Conservation (phyloP, 768 basidiomycete species). For the Mycena sanguinolenta region DNA sequence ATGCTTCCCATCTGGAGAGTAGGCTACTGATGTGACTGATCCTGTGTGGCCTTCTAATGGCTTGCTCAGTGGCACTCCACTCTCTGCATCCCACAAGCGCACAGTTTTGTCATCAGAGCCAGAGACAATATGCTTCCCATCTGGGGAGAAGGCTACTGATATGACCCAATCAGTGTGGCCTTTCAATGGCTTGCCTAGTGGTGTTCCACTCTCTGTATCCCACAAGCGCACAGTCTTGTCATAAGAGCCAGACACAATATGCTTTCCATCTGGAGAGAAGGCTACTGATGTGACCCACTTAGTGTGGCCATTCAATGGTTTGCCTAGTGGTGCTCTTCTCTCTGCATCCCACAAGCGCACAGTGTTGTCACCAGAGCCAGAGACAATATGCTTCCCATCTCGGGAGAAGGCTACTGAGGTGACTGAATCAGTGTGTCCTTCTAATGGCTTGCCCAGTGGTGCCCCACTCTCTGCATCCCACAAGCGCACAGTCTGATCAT, state of each 20-base stretch:
- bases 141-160: constrained; percentile 1
- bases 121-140: neutral
- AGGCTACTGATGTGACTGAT: neutral
- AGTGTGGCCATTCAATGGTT: neutral
- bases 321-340: neutral
- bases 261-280: neutral
- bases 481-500: neutral
- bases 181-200: neutral
- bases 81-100: neutral
- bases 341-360: constrained; percentile 7
- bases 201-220: neutral
- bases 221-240: neutral
- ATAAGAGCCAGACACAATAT: constrained; percentile 1
- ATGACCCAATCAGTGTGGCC: neutral
- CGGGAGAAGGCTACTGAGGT: constrained; percentile 5
- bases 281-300: neutral
- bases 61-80: neutral
- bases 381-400: constrained; percentile 9
- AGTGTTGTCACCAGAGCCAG: constrained; percentile 1
- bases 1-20: neutral
- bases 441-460: neutral
- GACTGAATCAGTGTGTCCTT: neutral
- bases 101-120: neutral
- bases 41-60: neutral
- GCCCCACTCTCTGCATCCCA: constrained; percentile 13